phyloP scores from a whole-genome alignment of 2,329 filamentous ascomycete species.

The Ceratocystis alfenasii region DNA sequence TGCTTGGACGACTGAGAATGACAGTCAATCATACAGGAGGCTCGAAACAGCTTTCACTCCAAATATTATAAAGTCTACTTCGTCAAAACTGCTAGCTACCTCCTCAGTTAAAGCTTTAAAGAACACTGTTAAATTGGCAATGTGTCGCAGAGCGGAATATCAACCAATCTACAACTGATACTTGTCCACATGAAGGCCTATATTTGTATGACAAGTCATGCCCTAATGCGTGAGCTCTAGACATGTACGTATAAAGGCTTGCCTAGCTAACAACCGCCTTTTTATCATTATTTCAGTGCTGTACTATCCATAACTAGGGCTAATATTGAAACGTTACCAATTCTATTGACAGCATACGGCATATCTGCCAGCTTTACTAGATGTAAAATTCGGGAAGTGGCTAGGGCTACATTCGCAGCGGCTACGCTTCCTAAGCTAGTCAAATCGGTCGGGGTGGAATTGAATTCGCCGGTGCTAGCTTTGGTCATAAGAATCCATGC shows the following conservation, averaged over 20 bases:
- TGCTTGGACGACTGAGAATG: not conserved
- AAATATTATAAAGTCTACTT: no score
- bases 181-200: not conserved
- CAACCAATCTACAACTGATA: not conserved
- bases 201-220: not conserved
- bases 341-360: slow-evolving; percentile 27
- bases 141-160: not conserved
- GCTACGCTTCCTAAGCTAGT: slow-evolving; percentile 28
- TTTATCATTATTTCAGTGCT: not conserved
- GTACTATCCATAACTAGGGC: not conserved
- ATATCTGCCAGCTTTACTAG: slow-evolving; percentile 21
- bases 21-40: not conserved
- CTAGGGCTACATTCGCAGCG: slow-evolving; percentile 27
- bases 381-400: slow-evolving; percentile 28
- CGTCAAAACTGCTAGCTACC: not conserved
- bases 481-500: slow-evolving; percentile 29
- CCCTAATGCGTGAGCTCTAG: not conserved
- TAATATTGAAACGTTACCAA: slow-evolving; percentile 21
- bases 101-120: not conserved
- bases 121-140: not conserved
- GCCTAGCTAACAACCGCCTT: not conserved
- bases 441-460: slow-evolving; percentile 25
- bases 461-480: slow-evolving; percentile 27
- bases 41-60: not conserved
- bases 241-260: not conserved